Conservation (phyloP, 305 asterid species). For the Ajuga reptans region DNA sequence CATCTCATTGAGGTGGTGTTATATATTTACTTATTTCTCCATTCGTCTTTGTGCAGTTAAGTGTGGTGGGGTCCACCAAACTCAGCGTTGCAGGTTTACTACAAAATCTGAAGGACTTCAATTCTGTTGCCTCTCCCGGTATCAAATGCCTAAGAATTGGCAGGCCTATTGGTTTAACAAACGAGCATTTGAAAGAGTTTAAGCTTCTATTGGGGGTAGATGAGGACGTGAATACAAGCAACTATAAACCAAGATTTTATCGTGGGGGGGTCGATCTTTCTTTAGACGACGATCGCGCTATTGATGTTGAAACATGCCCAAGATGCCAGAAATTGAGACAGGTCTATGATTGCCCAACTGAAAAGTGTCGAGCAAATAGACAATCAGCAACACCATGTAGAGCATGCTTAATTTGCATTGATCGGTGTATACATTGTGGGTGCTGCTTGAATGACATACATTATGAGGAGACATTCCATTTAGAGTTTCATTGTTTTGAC, state of each 20-base stretch:
- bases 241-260: constrained; percentile 36
- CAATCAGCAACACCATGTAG: constrained; percentile 39
- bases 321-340: constrained; percentile 44
- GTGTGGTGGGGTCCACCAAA: constrained; percentile 40
- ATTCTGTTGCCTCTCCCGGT: constrained; percentile 36
- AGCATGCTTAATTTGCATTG: constrained; percentile 55
- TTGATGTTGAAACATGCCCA: constrained; percentile 69
- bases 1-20: not conserved
- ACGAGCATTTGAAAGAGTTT: constrained; percentile 34
- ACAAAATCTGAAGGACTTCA: constrained; percentile 33
- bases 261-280: constrained; percentile 42
- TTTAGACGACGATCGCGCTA: constrained; percentile 49
- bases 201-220: constrained; percentile 39
- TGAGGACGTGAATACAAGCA: constrained; percentile 17
- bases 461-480: constrained; percentile 52
- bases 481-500: constrained; percentile 40
- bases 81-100: constrained; percentile 32
- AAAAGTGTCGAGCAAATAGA: constrained; percentile 39
- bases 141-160: constrained; percentile 49
- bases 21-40: not conserved
- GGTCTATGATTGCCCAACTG: constrained; percentile 70
- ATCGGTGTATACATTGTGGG: constrained; percentile 65
- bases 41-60: constrained; percentile 36
- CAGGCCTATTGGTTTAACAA: constrained; percentile 30
- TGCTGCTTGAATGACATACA: constrained; percentile 47